A percentile compares a stretch with the other conserved stretches of the same genome.
Evolutionary conservation across 2,329 filamentous ascomycete genomes (phyloP).

Genomic region (Hortaea sp.): DNA sequence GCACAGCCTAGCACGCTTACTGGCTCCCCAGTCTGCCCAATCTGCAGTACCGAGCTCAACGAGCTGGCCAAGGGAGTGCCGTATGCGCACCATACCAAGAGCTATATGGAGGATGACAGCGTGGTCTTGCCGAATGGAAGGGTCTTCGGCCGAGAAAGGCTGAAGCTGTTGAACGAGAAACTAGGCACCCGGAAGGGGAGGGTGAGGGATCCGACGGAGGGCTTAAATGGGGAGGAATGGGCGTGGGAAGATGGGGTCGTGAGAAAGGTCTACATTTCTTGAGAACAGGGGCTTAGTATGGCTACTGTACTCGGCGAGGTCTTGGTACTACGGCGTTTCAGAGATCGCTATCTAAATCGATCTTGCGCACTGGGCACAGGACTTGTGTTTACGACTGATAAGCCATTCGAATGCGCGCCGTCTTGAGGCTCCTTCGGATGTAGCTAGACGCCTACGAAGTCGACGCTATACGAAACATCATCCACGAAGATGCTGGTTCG

Average conservation of each 20-base stretch:
- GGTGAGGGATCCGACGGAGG: conserved; percentile 68
- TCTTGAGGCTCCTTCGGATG: too few relatives aligned
- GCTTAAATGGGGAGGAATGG: conserved; percentile 47
- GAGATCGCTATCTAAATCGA: too few relatives aligned
- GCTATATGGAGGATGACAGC: conserved; percentile 78
- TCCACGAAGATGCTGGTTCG: not conserved
- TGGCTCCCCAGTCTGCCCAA: conserved; percentile 72
- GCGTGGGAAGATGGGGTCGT: conserved; percentile 50
- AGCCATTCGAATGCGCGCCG: too few relatives aligned
- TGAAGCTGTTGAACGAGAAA: conserved; percentile 71
- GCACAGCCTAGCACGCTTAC: conserved; percentile 47
- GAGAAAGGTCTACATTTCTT: conserved; percentile 89
- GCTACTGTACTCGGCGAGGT: too few relatives aligned
- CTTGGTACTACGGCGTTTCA: too few relatives aligned
- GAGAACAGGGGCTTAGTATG: conserved; percentile 1
- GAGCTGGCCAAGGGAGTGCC: conserved; percentile 79
- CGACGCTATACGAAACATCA: not conserved
- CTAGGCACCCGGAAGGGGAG: conserved; percentile 55
- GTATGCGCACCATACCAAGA: conserved; percentile 92
- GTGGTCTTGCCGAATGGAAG: conserved; percentile 78
- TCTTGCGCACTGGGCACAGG: too few relatives aligned
- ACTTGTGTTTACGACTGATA: too few relatives aligned
- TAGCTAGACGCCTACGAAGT: not conserved
- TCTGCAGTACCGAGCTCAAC: conserved; percentile 92
- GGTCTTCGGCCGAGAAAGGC: conserved; percentile 66